Conservation (phyloP, 768 basidiomycete genomes). For the Russula dissimulans region DNA sequence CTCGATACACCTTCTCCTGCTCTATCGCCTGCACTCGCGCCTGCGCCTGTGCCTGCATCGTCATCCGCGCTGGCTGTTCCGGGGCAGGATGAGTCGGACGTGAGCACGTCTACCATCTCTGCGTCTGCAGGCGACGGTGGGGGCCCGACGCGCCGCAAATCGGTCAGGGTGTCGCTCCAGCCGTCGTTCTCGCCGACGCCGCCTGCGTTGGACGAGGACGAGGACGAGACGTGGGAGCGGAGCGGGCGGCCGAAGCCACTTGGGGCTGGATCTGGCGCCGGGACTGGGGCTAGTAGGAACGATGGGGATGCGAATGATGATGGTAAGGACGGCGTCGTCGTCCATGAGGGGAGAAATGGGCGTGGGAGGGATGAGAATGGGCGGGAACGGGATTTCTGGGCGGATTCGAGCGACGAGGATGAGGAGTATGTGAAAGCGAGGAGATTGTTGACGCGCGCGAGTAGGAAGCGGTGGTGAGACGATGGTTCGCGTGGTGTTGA, state of each 20-base stretch:
- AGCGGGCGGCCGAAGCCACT: slow-evolving; percentile 10
- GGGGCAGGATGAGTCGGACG: slow-evolving; percentile 24
- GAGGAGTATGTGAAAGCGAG: slow-evolving; percentile 54
- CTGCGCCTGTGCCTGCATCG: neutral
- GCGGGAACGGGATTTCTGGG: slow-evolving; percentile 44
- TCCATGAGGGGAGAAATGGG: slow-evolving; percentile 20
- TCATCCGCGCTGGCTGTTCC: slow-evolving; percentile 10
- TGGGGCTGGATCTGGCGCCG: slow-evolving; percentile 4
- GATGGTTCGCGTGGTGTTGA: too few relatives aligned
- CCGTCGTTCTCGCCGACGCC: slow-evolving; percentile 71
- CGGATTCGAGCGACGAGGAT: slow-evolving; percentile 68
- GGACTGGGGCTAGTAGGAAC: neutral
- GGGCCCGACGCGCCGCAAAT: slow-evolving; percentile 42
- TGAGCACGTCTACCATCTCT: slow-evolving; percentile 21
- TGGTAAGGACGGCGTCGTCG: slow-evolving; percentile 15
- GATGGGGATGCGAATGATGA: neutral
- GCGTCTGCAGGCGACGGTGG: slow-evolving; percentile 8
- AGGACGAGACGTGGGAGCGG: slow-evolving; percentile 19
- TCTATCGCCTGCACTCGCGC: slow-evolving; percentile 1
- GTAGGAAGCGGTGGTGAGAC: slow-evolving; percentile 31
- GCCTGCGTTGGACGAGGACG: slow-evolving; percentile 47
- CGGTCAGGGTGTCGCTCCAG: slow-evolving; percentile 67
- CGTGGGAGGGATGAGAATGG: slow-evolving; percentile 11
- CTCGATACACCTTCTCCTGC: slow-evolving; percentile 29
- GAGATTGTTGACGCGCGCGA: slow-evolving; percentile 39